Percentiles rank a stretch among this genome's conserved stretches.
These are phyloP conservation scores for Plasmodium chabaudi DNA, from an alignment of 169 alveolate species.

Conservation along the genomic window DNA sequence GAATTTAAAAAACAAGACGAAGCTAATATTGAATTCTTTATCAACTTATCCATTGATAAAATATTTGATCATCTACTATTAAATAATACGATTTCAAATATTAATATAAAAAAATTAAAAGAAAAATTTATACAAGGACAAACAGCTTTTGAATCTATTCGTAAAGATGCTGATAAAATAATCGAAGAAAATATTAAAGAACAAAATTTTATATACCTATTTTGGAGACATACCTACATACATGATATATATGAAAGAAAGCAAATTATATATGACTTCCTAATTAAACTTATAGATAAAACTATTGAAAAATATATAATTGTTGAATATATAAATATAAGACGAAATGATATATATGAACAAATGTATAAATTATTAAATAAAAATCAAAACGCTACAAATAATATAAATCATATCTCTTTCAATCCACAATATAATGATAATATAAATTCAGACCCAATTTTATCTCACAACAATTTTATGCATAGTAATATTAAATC, in stretches of 20 bases:
- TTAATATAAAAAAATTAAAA: conserved; percentile 50
- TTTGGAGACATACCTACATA: conserved; percentile 7
- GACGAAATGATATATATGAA: conserved; percentile 49
- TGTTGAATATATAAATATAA: conserved; percentile 31
- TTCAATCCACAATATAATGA: not conserved
- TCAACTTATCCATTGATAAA: conserved; percentile 42
- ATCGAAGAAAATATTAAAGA: conserved; percentile 53
- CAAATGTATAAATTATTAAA: conserved; percentile 7
- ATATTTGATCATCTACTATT: conserved; percentile 49
- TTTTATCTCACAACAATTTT: not conserved
- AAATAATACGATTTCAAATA: conserved; percentile 25
- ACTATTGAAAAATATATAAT: conserved; percentile 33
- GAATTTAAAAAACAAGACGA: conserved; percentile 9
- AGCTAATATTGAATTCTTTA: conserved; percentile 48
- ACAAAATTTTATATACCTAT: conserved; percentile 42
- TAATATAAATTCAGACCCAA: not conserved
- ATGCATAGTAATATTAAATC: no score
- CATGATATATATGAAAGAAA: conserved; percentile 61
- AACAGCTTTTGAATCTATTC: conserved; percentile 16
- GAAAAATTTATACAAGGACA: conserved; percentile 67
- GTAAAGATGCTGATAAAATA: conserved; percentile 19
- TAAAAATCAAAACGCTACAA: not conserved
- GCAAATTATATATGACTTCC: conserved; percentile 32
- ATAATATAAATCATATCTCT: not conserved
- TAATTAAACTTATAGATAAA: conserved; percentile 45